These are phyloP conservation scores for Phellopilus nigrolimitatus DNA, from an alignment of 1,284 basidiomycete species.

Conservation along the genomic window DNA sequence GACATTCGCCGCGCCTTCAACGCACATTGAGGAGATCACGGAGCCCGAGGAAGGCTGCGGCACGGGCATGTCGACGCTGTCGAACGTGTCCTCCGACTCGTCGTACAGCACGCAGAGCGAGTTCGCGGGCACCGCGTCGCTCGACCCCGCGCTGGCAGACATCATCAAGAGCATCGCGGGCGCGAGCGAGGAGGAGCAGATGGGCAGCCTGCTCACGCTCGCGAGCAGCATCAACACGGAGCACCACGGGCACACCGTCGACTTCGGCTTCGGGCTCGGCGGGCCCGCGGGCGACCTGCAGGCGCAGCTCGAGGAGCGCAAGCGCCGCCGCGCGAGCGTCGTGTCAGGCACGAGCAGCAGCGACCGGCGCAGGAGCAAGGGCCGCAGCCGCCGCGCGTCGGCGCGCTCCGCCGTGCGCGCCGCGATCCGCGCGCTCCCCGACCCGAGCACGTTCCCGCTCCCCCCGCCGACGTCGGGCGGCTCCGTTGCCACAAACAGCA, in stretches of 20 bases:
- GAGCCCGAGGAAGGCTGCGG: background rate
- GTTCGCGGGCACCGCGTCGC: background rate
- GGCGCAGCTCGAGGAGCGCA: background rate
- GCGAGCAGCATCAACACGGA: slow-evolving; percentile 19
- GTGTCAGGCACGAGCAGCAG: slow-evolving; percentile 5
- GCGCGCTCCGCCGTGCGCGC: slow-evolving; percentile 5
- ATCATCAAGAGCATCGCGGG: slow-evolving; percentile 17
- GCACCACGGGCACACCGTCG: slow-evolving; percentile 3
- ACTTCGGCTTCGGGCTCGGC: slow-evolving; percentile 5
- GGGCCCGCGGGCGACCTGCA: background rate
- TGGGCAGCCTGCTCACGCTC: slow-evolving; percentile 14
- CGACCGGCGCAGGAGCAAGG: slow-evolving; percentile 8
- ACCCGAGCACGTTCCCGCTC: slow-evolving; percentile 18
- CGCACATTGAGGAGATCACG: background rate
- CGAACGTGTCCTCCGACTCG: no score
- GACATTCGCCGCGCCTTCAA: background rate
- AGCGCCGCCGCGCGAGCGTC: background rate
- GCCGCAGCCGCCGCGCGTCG: background rate
- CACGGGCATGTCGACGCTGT: background rate
- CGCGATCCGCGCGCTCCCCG: slow-evolving; percentile 13
- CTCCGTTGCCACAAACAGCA: slow-evolving; percentile 2
- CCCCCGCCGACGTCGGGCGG: slow-evolving; percentile 7
- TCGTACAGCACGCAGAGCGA: background rate
- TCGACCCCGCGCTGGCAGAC: slow-evolving; percentile 11
- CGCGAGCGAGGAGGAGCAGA: slow-evolving; percentile 14